Evolutionary conservation across 75 land plant genomes (phyloP), one percentile per base, ranked within the genome.

Genomic region (Cunninghamia lanceolata): DNA sequence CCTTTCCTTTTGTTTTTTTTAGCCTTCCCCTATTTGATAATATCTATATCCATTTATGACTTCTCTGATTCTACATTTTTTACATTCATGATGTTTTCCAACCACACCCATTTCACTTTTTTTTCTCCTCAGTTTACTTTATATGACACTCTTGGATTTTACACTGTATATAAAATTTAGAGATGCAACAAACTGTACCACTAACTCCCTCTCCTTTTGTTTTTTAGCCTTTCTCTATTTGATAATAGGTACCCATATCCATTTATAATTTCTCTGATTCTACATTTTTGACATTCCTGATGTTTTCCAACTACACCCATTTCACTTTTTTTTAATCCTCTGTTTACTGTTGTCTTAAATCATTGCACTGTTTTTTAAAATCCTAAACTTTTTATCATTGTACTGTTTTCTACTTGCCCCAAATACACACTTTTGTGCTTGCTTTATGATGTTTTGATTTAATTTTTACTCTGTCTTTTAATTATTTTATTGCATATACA

Each of bases 111-210:
- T 7, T 43, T 79, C 2, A 40, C 46, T 35, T 0, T 38, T 52
- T 34, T 52, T 4, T 50, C 39, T 32, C 35, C 45, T 13, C 7
- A 9, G 34, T 43, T 52, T 34, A 45, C 17, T 80, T 43, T 45
- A 80, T n/a, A 19, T 80, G 13, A 43, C 45, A 25, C 16, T 80
- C 9, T 80, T 80, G 32, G 30, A 43, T 80, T 43, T 80, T 45
- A 80, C 32, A n/a, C 82, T 80, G 32, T 45, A 28, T 43, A 16
- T n/a, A 21, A 42, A 19, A 40, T 42, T 42, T 43, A 42, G 30
- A 79, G n/a, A 43, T 45, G 32, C 30, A 80, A 45, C 82, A 80
- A 80, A 80, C 45, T 80, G 82, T 80, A 73, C 75, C 75, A 32
- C 82, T 21, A 77, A 77, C 80, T 77, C 43, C n/a, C 43, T 39